Evolutionary conservation across 257 asterid species (phyloP).

Genomic region (Ocimum tenuiflorum): DNA sequence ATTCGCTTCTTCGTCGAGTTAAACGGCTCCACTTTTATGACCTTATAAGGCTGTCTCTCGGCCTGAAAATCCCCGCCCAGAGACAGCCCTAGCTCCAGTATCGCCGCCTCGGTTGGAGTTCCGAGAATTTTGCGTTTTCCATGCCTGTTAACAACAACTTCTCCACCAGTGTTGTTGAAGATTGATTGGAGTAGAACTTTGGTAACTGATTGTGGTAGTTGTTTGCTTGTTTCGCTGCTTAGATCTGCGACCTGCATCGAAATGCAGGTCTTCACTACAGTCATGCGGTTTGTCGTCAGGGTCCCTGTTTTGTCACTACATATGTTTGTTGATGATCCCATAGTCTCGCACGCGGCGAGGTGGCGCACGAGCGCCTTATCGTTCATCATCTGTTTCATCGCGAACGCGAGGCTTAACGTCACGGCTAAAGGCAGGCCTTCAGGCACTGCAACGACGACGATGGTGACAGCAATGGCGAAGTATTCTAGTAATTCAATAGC

Average conservation of each 20-base stretch:
- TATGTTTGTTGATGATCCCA: conserved; percentile 89
- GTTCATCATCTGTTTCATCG: conserved; percentile 94
- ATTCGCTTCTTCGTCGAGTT: conserved; percentile 80
- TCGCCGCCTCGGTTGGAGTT: conserved; percentile 86
- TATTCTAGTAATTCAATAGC: conserved; percentile 70
- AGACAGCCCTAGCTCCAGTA: conserved; percentile 63
- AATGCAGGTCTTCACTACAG: conserved; percentile 75
- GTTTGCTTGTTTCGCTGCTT: conserved; percentile 28
- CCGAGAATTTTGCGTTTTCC: conserved; percentile 70
- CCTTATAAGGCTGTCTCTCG: conserved; percentile 38
- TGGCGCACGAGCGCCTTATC: conserved; percentile 90
- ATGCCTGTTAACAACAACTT: conserved; percentile 53
- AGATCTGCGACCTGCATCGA: conserved; percentile 51
- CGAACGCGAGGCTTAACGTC: conserved; percentile 82
- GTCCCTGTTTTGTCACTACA: conserved; percentile 95
- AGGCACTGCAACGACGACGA: conserved; percentile 95
- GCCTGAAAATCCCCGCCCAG: conserved; percentile 65
- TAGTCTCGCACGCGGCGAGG: conserved; percentile 92
- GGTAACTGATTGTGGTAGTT: conserved; percentile 40
- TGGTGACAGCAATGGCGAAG: conserved; percentile 88
- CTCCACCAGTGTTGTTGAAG: conserved; percentile 80
- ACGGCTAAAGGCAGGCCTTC: conserved; percentile 96
- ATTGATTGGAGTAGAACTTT: conserved; percentile 55
- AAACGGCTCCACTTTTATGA: conserved; percentile 77
- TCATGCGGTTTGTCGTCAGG: conserved; percentile 79